Evolutionary conservation across 768 basidiomycete species (phyloP).

Genomic region (Lentinula aciculospora): DNA sequence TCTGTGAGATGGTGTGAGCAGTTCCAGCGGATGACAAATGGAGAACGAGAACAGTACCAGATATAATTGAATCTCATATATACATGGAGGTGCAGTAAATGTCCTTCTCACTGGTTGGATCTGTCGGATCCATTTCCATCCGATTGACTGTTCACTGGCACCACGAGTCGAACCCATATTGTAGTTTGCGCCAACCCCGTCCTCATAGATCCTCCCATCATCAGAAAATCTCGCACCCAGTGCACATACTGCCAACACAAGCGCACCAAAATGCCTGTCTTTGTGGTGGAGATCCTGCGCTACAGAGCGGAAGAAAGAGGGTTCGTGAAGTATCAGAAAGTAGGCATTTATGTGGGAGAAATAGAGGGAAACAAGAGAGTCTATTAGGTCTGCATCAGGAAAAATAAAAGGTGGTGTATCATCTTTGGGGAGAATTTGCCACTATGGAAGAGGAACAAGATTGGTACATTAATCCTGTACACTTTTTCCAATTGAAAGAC

Average conservation of each 20-base stretch:
- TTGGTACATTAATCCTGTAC: background rate
- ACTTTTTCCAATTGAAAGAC: background rate
- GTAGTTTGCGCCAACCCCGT: background rate
- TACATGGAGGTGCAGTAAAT: slow-evolving; percentile 39
- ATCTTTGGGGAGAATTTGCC: slow-evolving; percentile 10
- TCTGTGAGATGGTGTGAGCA: slow-evolving; percentile 17
- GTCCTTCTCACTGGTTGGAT: slow-evolving; percentile 41
- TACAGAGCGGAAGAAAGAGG: slow-evolving; percentile 39
- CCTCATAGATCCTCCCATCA: slow-evolving; percentile 28
- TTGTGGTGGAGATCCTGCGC: slow-evolving; percentile 30
- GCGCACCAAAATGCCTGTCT: slow-evolving; percentile 33
- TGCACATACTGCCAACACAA: slow-evolving; percentile 50
- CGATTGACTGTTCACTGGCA: slow-evolving; percentile 27
- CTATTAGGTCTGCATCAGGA: slow-evolving; percentile 32
- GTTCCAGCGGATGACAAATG: background rate
- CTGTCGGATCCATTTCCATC: slow-evolving; percentile 42
- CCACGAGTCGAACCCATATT: background rate
- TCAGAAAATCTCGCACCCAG: slow-evolving; percentile 38
- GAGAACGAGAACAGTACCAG: slow-evolving; percentile 24
- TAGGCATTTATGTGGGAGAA: slow-evolving; percentile 36
- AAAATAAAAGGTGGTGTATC: slow-evolving; percentile 21
- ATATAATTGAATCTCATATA: slow-evolving; percentile 56
- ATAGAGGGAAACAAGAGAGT: slow-evolving; percentile 41
- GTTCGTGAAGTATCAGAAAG: slow-evolving; percentile 45
- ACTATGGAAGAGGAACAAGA: slow-evolving; percentile 3